These are phyloP conservation scores for Exophiala spinifera DNA, from an alignment of 2,329 filamentous ascomycete genomes.

Conservation along the genomic window DNA sequence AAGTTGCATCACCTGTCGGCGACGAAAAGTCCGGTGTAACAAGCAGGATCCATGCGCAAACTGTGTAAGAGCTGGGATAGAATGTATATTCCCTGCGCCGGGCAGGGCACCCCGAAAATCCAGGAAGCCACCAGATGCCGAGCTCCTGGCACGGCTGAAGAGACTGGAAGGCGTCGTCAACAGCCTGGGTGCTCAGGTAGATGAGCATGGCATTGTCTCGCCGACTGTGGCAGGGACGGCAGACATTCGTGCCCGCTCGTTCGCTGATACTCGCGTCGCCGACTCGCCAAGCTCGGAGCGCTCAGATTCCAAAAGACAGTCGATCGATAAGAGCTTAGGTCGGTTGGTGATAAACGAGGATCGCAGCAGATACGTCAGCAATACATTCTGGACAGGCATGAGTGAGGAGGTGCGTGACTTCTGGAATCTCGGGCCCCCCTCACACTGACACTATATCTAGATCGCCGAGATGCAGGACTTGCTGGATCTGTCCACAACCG, in stretches of 20 bases:
- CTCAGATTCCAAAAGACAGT: slow-evolving; percentile 16
- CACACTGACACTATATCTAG: slow-evolving; percentile 31
- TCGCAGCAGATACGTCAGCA: slow-evolving; percentile 60
- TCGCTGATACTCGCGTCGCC: slow-evolving; percentile 11
- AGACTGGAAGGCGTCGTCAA: slow-evolving; percentile 61
- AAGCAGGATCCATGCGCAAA: slow-evolving; percentile 49
- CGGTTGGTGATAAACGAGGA: slow-evolving; percentile 59
- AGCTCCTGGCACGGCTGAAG: slow-evolving; percentile 56
- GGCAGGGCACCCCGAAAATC: slow-evolving; percentile 59
- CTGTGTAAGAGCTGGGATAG: slow-evolving; percentile 50
- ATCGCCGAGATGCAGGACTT: slow-evolving; percentile 62
- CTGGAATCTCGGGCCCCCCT: neutral
- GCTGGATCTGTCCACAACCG: slow-evolving; percentile 55
- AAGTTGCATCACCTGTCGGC: slow-evolving; percentile 48
- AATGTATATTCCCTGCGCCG: slow-evolving; percentile 62
- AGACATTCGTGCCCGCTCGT: slow-evolving; percentile 12
- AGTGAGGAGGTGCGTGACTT: slow-evolving; percentile 53
- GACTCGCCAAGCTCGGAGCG: slow-evolving; percentile 15
- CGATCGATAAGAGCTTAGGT: slow-evolving; percentile 51
- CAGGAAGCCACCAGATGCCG: slow-evolving; percentile 57
- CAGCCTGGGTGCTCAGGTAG: slow-evolving; percentile 50
- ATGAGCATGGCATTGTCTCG: slow-evolving; percentile 30
- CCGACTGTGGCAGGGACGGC: slow-evolving; percentile 13
- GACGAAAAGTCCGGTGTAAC: slow-evolving; percentile 49
- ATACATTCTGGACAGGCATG: slow-evolving; percentile 59